Percentiles rank a stretch among this genome's conserved stretches.
Conservation (phyloP, 192 early-diverging fungal species). For the Phlyctochytrium bullatum region DNA sequence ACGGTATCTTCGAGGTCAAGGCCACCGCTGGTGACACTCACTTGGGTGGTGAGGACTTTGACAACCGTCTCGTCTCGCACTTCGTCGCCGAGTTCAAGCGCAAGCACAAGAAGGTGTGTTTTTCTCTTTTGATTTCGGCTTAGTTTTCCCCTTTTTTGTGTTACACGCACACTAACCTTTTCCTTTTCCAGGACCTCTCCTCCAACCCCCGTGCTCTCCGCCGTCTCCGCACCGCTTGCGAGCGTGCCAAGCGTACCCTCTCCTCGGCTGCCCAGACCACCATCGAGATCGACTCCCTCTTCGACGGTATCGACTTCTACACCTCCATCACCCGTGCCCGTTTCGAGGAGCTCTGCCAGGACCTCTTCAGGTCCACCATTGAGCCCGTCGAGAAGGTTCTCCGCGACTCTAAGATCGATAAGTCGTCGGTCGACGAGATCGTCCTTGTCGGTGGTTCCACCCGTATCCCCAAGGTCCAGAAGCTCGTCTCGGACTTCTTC, state of each 20-base stretch:
- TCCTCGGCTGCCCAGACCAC: conserved; percentile 92
- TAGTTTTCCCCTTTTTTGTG: not conserved
- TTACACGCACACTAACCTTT: too few species aligned
- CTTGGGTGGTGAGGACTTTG: conserved; percentile 99
- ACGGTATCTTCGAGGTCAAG: conserved; percentile 98
- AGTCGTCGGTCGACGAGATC: conserved; percentile 86
- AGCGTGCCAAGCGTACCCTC: conserved; percentile 96
- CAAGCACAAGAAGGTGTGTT: conserved; percentile 83
- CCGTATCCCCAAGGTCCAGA: conserved; percentile 99
- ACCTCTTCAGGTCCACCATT: conserved; percentile 93
- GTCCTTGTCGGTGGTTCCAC: conserved; percentile 98
- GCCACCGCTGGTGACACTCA: conserved; percentile 99
- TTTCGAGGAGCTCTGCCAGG: conserved; percentile 98
- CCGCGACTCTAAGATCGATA: conserved; percentile 94
- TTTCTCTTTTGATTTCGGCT: conserved; percentile 10
- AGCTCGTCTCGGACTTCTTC: conserved; percentile 97
- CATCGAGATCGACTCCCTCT: conserved; percentile 96
- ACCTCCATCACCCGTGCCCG: conserved; percentile 96
- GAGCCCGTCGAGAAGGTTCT: conserved; percentile 97
- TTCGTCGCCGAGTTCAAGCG: conserved; percentile 96
- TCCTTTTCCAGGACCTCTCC: conserved; percentile 71
- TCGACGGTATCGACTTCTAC: conserved; percentile 97
- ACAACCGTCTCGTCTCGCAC: conserved; percentile 97
- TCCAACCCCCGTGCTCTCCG: conserved; percentile 88
- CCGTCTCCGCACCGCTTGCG: conserved; percentile 95